A percentile compares a stretch with the other conserved stretches of the same genome.
These are phyloP conservation scores for Cryptococcus sp. DNA, from an alignment of 1,284 basidiomycete genomes.

Conservation along the genomic window DNA sequence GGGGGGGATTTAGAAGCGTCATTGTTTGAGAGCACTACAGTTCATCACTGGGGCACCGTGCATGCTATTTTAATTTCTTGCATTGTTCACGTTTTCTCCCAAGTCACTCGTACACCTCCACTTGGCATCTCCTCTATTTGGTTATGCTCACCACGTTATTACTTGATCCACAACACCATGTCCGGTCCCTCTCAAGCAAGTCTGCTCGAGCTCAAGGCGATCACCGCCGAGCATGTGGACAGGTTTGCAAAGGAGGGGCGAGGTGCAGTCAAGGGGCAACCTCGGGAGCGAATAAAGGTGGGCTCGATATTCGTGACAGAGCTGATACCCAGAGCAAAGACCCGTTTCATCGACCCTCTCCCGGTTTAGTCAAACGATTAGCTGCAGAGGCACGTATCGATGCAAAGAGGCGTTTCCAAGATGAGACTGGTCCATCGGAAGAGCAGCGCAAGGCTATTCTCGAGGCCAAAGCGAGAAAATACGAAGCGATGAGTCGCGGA, in stretches of 20 bases:
- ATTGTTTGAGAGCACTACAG: too few relatives aligned
- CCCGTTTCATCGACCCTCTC: conserved; percentile 49
- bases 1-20: too few relatives aligned
- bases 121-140: background rate
- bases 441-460: conserved; percentile 55
- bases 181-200: conserved; percentile 32
- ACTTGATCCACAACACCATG: too few relatives aligned
- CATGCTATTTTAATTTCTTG: too few relatives aligned
- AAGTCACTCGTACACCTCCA: background rate
- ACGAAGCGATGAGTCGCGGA: conserved; percentile 76
- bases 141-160: too few relatives aligned
- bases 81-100: too few relatives aligned
- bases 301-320: background rate
- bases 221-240: conserved; percentile 52
- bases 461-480: conserved; percentile 77
- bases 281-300: conserved; percentile 10
- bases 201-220: conserved; percentile 49
- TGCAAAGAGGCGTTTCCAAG: conserved; percentile 38
- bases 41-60: too few relatives aligned
- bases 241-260: conserved; percentile 48
- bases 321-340: conserved; percentile 27
- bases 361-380: conserved; percentile 48
- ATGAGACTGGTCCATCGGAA: conserved; percentile 42
- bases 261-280: conserved; percentile 38
- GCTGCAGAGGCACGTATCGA: conserved; percentile 49